These are phyloP conservation scores for Bondarzewia mesenterica DNA, from an alignment of 1,284 basidiomycete genomes.

Conservation along the genomic window DNA sequence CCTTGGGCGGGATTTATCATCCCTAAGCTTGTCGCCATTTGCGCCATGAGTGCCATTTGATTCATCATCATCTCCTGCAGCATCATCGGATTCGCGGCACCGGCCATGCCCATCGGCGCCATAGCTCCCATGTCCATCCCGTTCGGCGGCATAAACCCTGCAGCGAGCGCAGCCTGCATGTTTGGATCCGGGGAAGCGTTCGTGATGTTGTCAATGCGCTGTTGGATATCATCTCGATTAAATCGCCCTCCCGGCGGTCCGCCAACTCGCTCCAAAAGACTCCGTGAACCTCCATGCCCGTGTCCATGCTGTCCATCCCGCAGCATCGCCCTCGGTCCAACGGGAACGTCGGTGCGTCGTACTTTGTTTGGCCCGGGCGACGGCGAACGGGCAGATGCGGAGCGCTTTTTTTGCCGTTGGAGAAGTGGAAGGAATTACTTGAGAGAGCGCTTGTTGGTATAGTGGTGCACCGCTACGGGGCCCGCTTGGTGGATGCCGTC, in stretches of 20 bases:
- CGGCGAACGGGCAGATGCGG: slow-evolving; percentile 65
- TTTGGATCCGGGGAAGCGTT: slow-evolving; percentile 28
- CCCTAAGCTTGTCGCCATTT: slow-evolving; percentile 69
- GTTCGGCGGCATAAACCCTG: slow-evolving; percentile 35
- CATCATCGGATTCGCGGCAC: slow-evolving; percentile 57
- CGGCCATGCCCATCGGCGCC: slow-evolving; percentile 23
- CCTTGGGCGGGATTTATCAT: slow-evolving; percentile 50
- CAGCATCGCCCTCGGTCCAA: slow-evolving; percentile 74
- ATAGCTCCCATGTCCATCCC: slow-evolving; percentile 58
- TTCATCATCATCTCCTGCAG: slow-evolving; percentile 82
- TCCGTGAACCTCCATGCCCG: slow-evolving; percentile 35
- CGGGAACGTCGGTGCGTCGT: slow-evolving; percentile 65
- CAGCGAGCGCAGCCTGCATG: slow-evolving; percentile 47
- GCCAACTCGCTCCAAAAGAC: slow-evolving; percentile 68
- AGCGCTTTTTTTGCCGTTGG: slow-evolving; percentile 55
- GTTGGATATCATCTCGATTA: slow-evolving; percentile 60
- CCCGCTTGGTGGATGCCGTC: slow-evolving; percentile 38
- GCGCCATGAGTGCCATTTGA: slow-evolving; percentile 80
- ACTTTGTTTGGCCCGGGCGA: slow-evolving; percentile 64
- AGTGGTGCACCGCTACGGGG: slow-evolving; percentile 25
- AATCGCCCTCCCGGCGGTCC: slow-evolving; percentile 24
- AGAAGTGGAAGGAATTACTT: slow-evolving; percentile 46
- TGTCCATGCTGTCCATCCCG: slow-evolving; percentile 32
- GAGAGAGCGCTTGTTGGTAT: slow-evolving; percentile 65
- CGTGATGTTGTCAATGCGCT: slow-evolving; percentile 71